Base-by-base conservation (phyloP, 2,329 filamentous ascomycete genomes). In the Teratosphaeria destructans region DNA sequence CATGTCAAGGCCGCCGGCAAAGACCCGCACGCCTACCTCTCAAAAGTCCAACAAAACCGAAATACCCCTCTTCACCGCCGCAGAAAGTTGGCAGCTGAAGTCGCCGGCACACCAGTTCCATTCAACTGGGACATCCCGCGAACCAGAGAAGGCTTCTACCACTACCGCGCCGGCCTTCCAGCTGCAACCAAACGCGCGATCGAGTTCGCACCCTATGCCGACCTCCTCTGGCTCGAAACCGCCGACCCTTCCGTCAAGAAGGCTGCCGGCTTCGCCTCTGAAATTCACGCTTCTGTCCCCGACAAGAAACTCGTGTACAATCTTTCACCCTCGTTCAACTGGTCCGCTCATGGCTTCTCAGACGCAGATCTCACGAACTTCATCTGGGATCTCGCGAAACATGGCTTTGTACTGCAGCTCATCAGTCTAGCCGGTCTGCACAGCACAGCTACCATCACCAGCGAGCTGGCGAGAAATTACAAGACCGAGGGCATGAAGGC, bases 211-310 rank as follows among this genome's bases (percentile, higher is more conserved):
- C 92, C 93, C 0, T 96, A 90, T 71, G 91, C 94, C 1, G 94
- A 99, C 73, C 86, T 99, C 19, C 82, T 97, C 12, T 99, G 94
- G 94, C 89, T 97, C 55, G 94, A 99, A 78, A 97, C 94, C 0
- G 93, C 89, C 55, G 88, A 94, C 66, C 93, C 94, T 26, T 87
- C 85, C 65, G 90, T 97, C 11, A 75, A 83, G 56, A 89, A 95
- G 37, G 90, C 90, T 0, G 79, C 82, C 3, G 79, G 81, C 56
- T 90, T 99, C 57, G 89, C 89, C 12, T 81, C 82, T 11, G 83
- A 90, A 54, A 94, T 99, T 62, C 85, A 88, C 58, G 75, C 78
- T 0, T 78, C 76, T 3, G 79, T 84, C 68, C 90, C 91, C 0
- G 85, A 84, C 62, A 97, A 97, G 82, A 88, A 89, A 39, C 82